Base-by-base conservation (phyloP, 1,284 basidiomycete genomes). In the Tilletia caries region DNA sequence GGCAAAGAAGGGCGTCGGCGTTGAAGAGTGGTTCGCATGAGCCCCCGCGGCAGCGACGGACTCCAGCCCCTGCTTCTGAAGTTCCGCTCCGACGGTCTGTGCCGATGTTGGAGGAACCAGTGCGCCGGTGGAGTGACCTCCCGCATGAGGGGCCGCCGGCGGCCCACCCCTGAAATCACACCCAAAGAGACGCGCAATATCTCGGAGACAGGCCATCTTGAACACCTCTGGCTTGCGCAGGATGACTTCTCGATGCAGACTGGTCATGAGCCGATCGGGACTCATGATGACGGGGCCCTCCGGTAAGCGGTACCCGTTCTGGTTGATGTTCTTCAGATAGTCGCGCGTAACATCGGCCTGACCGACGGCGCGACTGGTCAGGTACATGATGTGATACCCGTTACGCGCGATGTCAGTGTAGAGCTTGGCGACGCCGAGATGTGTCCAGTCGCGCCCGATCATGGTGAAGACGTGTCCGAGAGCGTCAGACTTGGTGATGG, bases 371-470 rank as follows among this genome's bases (percentile, higher is more conserved):
- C 96, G 88, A 18, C 94, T 96, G 0, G 96, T 99, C 25, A 99
- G 88, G 84, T 99, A 99, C 89, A 99, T 90, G 80, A 98, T 91
- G 86, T 95, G 95, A 87, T 98, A 98, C 44, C 96, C 96, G 80
- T 99, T 99, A 71, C 92, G 89, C 68, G 83, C 82, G 73, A 99
- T 97, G 80, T 99, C 96, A 2, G 93, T 97, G 85, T 98, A 99
- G 25, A 98, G 87, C 85, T 98, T 98, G 5, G 96, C 96, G 23
- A 98, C 95, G 20, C 96, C 96, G 20, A 93, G 86, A 83, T 98
- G 96, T 3, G 96, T 99, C 96, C 96, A 98, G 84, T 99, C 96
- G n/a, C 95, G 89, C 3, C 96, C 96, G 76, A 98, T 96, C 88
- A 98, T 95, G 3, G 95, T 95, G 82, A 96, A 96, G 65, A 99